Evolutionary conservation across 192 early-diverging fungal species (phyloP).

Genomic region (Paraglomus brasilianum): DNA sequence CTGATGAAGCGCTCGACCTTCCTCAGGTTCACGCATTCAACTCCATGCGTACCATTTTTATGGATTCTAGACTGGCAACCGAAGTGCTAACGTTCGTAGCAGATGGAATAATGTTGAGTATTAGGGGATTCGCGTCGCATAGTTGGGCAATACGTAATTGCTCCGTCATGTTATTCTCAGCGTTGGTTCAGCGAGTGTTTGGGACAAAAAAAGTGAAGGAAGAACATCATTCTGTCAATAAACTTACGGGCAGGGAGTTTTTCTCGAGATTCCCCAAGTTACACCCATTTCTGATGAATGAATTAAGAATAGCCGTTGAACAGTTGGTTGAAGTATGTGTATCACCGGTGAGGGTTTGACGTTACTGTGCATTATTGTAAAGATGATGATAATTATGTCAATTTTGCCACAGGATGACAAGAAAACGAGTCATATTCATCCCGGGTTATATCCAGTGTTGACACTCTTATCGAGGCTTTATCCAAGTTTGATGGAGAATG

Average conservation of each 20-base stretch:
- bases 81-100: constrained; percentile 75
- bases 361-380: neutral
- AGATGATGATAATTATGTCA: neutral
- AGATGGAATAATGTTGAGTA: constrained; percentile 74
- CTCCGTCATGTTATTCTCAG: constrained; percentile 88
- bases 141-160: constrained; percentile 94
- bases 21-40: constrained; percentile 95
- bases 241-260: constrained; percentile 85
- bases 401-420: neutral
- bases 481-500: constrained; percentile 55
- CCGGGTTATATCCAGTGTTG: constrained; percentile 87
- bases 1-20: constrained; percentile 71
- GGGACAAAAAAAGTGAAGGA: constrained; percentile 79
- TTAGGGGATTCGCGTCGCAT: constrained; percentile 75
- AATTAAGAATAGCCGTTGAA: constrained; percentile 70
- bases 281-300: constrained; percentile 70
- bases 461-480: constrained; percentile 81
- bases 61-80: constrained; percentile 75
- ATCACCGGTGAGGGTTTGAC: neutral
- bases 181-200: constrained; percentile 79
- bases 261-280: constrained; percentile 85
- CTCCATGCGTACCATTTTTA: constrained; percentile 78
- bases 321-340: constrained; percentile 44
- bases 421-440: constrained; percentile 59
- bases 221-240: constrained; percentile 68